Percentiles rank a stretch among this genome's conserved stretches.
These are phyloP conservation scores for Fusarium subtropicale DNA, from an alignment of 2,329 filamentous ascomycete genomes.

Conservation along the genomic window DNA sequence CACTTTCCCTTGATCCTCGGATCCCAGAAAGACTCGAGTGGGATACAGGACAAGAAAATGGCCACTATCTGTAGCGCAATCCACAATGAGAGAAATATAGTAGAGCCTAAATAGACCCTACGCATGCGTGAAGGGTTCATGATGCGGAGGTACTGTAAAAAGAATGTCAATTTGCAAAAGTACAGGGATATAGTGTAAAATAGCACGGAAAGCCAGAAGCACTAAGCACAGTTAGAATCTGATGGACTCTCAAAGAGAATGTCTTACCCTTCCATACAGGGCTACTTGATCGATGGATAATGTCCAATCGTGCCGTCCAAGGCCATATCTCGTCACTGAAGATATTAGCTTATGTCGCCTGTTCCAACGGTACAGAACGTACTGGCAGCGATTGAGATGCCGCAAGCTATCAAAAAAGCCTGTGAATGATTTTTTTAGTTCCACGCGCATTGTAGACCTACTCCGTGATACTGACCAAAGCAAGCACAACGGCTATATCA, in stretches of 20 bases:
- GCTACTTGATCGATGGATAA: neutral
- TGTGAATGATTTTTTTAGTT: neutral
- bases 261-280: slow-evolving; percentile 14
- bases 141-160: slow-evolving; percentile 38
- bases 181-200: slow-evolving; percentile 24
- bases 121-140: slow-evolving; percentile 30
- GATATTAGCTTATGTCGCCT: neutral
- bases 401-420: slow-evolving; percentile 20
- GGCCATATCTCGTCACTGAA: slow-evolving; percentile 37
- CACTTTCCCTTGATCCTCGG: slow-evolving; percentile 15
- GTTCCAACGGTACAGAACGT: accelerated
- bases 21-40: slow-evolving; percentile 31
- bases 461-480: neutral
- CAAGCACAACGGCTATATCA: slow-evolving; percentile 9
- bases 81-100: slow-evolving; percentile 16
- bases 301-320: slow-evolving; percentile 32
- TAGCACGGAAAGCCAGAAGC: slow-evolving; percentile 36
- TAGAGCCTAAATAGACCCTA: neutral
- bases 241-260: accelerated
- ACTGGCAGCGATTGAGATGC: slow-evolving; percentile 28
- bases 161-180: slow-evolving; percentile 30
- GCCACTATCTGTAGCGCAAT: neutral
- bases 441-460: accelerated
- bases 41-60: neutral
- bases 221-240: neutral